Evolutionary conservation across 140 eudicot species (phyloP), one percentile per base, ranked within the genome.

Genomic region (Stevia rebaudiana): DNA sequence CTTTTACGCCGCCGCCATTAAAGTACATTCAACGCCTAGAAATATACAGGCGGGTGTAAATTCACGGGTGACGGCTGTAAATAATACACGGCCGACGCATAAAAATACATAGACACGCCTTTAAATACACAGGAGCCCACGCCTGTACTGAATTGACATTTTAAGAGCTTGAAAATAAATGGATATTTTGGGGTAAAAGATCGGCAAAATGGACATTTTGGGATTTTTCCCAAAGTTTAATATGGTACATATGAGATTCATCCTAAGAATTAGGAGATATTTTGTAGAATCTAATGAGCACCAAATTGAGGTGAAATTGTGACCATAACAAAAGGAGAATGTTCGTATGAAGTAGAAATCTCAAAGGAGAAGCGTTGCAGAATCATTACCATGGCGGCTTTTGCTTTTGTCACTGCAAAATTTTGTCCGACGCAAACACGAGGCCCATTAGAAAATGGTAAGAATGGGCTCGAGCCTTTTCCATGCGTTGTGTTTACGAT

Each of bases 241-340:
- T n/a, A n/a, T n/a, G n/a, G n/a, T n/a, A n/a, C n/a, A 48, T 47
- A 17, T 28, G 33, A 28, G 4, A 4, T 28, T 28, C 33, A 1
- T 4, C 33, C 8, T 10, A 53, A 25, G 25, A 13, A 25, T 15
- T 25, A 53, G 1, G 58, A 24, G 19, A 53, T 25, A 1, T 52
- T 72, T n/a, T 6, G 70, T 28, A 72, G 41, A 53, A 63, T 63
- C 77, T 63, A 63, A 5, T 64, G 78, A 48, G 84, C 91, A 22
- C 91, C 91, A 61, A 74, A 71, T 46, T 75, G 86, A 10, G 91
- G 91, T 61, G 81, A 77, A 5, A 74, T 24, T 0, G 82, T 71
- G 44, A 75, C 22, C 4, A 48, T 16, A 0, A 56, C 21, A 9
- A 50, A 60, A 41, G 87, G 79, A 47, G 87, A 76, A 50, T 82